phyloP scores from a whole-genome alignment of 2,329 filamentous ascomycete genomes.

The Clarireedia homoeocarpa region DNA sequence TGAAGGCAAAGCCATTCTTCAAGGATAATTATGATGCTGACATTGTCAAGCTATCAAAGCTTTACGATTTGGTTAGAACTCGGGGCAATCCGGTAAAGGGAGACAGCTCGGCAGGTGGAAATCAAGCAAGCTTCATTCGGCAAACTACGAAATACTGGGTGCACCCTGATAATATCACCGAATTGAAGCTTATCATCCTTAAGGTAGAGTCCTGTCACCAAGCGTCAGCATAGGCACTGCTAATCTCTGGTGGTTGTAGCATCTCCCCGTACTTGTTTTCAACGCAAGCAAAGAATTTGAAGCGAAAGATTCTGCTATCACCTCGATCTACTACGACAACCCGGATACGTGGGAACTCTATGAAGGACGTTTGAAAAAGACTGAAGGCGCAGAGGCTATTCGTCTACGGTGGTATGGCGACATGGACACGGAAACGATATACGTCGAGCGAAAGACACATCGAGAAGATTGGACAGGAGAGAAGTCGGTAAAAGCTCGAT shows the following conservation, averaged over 20 bases:
- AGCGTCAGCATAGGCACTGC: not conserved
- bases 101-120: constrained; percentile 83
- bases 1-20: constrained; percentile 97
- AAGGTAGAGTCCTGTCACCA: constrained; percentile 44
- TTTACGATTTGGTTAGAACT: constrained; percentile 92
- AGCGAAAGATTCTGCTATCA: constrained; percentile 82
- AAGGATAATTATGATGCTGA: constrained; percentile 98
- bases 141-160: constrained; percentile 99
- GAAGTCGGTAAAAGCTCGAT: constrained; percentile 96
- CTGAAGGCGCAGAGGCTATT: constrained; percentile 93
- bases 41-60: constrained; percentile 85
- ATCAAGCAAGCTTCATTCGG: constrained; percentile 90
- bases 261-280: constrained; percentile 93
- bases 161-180: constrained; percentile 95
- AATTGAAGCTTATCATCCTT: constrained; percentile 93
- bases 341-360: constrained; percentile 91
- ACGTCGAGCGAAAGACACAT: constrained; percentile 96
- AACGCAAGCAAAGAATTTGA: constrained; percentile 97
- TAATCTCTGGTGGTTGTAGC: constrained; percentile 36
- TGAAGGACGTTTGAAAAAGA: constrained; percentile 91
- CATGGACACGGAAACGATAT: constrained; percentile 92
- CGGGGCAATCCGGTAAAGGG: constrained; percentile 88
- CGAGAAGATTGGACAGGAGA: constrained; percentile 98
- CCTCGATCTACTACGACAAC: constrained; percentile 98
- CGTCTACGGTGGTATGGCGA: constrained; percentile 95